Base-by-base conservation (phyloP, 106 monocot genomes). In the Platanthera zijinensis region DNA sequence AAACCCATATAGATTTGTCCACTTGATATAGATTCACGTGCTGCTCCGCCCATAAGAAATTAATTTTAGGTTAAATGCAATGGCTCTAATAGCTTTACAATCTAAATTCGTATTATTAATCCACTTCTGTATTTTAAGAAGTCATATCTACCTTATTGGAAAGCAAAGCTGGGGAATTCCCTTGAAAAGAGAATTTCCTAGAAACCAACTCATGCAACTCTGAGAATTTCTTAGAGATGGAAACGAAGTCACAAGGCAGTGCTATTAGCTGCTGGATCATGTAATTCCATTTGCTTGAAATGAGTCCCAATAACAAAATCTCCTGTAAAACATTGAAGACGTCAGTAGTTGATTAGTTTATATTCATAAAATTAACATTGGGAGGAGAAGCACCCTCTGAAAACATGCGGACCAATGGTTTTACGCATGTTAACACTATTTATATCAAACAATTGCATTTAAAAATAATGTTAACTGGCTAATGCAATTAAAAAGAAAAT, bases 231-330 rank as follows among this genome's bases (percentile, higher is more conserved):
- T 72, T 78, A 72, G 75, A 74, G 25, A 90, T 77, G 51, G 90
- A 77, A 80, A 84, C 32, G 62, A 84, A 71, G 83, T 83, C 57
- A 74, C 74, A 88, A 71, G 80, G 54, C 18, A 79, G 66, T 52
- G 88, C 86, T 69, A 80, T 80, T 51, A 93, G 74, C 10, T 74
- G 73, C 50, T 84, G 77, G 6, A 88, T 78, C 11, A 90, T 19
- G 39, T 5, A 22, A 72, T 62, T 88, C 93, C 93, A 93, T 80
- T 77, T 74, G 76, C 78, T 75, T 59, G 84, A 82, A 74, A 83
- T 75, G 25, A 83, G 79, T 32, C 90, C 93, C 71, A 90, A 53
- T 52, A 90, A 75, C 48, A 74, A 84, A 39, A 93, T 70, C 61
- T 93, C 93, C 93, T 93, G 84, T 69, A 69, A 25, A 45, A 83